Percentiles rank a stretch among this genome's conserved stretches.
Conservation (phyloP, 176 grass and related monocot species). For the Aegilops bicornis region DNA sequence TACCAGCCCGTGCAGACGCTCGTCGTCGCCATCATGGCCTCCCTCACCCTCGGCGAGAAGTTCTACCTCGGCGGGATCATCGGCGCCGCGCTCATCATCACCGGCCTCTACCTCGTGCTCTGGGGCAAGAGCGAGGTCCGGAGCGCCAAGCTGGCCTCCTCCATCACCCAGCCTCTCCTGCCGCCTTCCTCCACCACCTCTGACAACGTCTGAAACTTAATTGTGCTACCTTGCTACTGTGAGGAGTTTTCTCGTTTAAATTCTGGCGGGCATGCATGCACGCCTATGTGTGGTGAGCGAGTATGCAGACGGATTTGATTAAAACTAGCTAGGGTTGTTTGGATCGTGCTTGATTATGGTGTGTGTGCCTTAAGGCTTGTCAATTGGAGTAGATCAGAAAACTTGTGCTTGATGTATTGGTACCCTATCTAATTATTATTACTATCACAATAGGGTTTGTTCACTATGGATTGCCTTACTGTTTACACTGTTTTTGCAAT, state of each 20-base stretch:
- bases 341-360: conserved; percentile 4
- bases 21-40: conserved; percentile 91
- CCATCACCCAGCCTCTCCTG: conserved; percentile 72
- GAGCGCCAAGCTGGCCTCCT: conserved; percentile 34
- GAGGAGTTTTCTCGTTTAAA: not conserved
- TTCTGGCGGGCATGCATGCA: not conserved
- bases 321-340: conserved; percentile 14
- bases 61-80: conserved; percentile 62
- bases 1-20: conserved; percentile 98
- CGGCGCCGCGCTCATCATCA: conserved; percentile 80
- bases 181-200: conserved; percentile 60
- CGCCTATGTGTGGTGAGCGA: not conserved
- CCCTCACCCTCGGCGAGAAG: conserved; percentile 31
- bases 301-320: not conserved
- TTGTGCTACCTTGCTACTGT: not conserved
- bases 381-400: not conserved
- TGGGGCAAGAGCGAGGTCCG: conserved; percentile 72
- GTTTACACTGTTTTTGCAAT: too few relatives aligned
- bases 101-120: conserved; percentile 83
- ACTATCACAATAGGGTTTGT: too few relatives aligned
- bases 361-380: not conserved
- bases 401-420: not conserved
- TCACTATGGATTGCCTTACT: too few relatives aligned
- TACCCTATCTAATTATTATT: not conserved
- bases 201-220: conserved; percentile 57